Conservation (phyloP, 371 early-diverging fungal species). For the Haplosporangium sp. region DNA sequence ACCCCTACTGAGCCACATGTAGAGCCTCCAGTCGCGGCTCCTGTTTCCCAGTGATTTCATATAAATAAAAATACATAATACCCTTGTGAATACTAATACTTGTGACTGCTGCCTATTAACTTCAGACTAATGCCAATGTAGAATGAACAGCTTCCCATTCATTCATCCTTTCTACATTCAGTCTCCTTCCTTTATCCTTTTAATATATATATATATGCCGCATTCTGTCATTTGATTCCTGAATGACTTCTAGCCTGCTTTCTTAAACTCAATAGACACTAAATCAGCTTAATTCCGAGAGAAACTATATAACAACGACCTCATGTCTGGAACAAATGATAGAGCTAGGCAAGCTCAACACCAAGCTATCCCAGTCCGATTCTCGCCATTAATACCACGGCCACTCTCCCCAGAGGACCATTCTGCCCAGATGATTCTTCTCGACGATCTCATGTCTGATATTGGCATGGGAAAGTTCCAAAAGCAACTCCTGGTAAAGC, state of each 20-base stretch:
- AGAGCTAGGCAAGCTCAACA: background rate
- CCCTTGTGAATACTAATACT: too few species aligned
- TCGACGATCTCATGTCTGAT: constrained; percentile 72
- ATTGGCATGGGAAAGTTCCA: constrained; percentile 87
- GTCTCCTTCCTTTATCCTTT: background rate
- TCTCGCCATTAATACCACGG: constrained; percentile 6
- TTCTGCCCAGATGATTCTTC: constrained; percentile 26
- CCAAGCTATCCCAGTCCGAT: background rate
- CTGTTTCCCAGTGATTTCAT: constrained; percentile 3
- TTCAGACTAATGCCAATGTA: too few species aligned
- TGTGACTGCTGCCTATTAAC: background rate
- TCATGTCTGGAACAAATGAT: constrained; percentile 1
- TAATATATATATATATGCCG: too few species aligned
- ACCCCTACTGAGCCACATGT: background rate
- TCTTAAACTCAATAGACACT: background rate
- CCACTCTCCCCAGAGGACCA: constrained; percentile 41
- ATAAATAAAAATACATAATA: too few species aligned
- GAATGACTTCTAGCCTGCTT: background rate
- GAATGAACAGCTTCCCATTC: background rate
- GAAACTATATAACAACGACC: too few species aligned
- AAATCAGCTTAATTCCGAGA: too few species aligned
- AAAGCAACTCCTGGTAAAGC: constrained; percentile 73
- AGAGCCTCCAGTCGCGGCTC: background rate
- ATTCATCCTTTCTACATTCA: background rate
- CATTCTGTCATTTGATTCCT: background rate